Evolutionary conservation across 1,284 basidiomycete genomes (phyloP).

Genomic region (Leccinum angustisporum): DNA sequence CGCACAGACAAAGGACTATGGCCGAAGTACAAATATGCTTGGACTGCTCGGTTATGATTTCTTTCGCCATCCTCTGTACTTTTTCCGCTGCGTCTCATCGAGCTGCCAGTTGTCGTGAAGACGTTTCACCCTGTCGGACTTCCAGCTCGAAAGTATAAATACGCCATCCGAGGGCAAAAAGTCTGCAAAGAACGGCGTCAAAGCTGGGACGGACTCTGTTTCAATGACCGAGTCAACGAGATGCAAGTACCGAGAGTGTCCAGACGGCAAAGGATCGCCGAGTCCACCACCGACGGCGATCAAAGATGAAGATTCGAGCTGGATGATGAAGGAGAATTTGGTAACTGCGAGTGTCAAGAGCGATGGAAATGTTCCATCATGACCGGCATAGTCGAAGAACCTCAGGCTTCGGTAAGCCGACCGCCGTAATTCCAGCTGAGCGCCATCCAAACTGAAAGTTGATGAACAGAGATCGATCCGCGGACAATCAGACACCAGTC

Average conservation of each 20-base stretch:
- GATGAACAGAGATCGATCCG: not conserved
- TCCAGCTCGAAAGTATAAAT: not conserved
- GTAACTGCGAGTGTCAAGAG: not conserved
- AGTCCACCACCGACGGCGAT: no score
- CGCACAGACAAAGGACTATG: no score
- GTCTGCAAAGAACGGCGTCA: not conserved
- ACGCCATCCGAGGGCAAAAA: not conserved
- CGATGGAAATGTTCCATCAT: not conserved
- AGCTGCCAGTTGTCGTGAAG: not conserved
- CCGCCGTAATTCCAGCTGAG: not conserved
- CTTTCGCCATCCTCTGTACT: not conserved
- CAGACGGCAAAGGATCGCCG: no score
- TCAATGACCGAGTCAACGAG: not conserved
- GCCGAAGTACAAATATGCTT: no score
- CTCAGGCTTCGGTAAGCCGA: not conserved
- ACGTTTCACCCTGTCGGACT: not conserved
- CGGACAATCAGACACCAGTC: not conserved
- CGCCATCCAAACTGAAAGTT: not conserved
- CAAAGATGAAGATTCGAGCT: no score
- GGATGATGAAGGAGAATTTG: no score
- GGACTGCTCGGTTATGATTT: not conserved
- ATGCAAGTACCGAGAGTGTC: not conserved
- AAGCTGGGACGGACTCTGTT: not conserved
- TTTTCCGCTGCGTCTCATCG: not conserved
- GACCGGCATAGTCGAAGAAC: not conserved